A percentile compares a stretch with the other conserved stretches of the same genome.
Evolutionary conservation across 345 rosid species (phyloP).

Genomic region (Leavenworthia alabamica): DNA sequence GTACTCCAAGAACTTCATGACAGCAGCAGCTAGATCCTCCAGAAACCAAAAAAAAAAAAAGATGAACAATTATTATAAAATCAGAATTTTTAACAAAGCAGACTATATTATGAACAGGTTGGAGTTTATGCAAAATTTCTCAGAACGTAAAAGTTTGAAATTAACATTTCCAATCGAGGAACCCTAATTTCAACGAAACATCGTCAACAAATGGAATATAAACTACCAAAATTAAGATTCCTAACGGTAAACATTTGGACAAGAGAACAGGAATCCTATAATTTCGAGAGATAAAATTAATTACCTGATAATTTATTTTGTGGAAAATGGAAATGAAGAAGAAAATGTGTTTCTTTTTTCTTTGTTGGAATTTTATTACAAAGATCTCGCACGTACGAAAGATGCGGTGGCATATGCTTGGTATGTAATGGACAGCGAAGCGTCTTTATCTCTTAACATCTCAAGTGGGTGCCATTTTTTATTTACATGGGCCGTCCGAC

Average conservation of each 20-base stretch:
- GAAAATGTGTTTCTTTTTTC: not conserved
- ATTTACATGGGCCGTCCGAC: not conserved
- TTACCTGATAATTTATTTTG: not conserved
- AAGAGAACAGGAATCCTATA: conserved; percentile 4
- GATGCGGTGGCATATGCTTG: conserved; percentile 30
- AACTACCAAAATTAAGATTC: not conserved
- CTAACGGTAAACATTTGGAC: not conserved
- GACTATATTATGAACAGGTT: not conserved
- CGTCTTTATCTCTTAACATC: not conserved
- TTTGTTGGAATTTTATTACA: not conserved
- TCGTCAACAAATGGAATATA: not conserved
- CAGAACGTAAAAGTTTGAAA: conserved; percentile 5
- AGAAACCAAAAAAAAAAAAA: not conserved
- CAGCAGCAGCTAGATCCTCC: not conserved
- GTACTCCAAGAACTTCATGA: conserved; percentile 87
- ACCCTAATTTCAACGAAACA: not conserved
- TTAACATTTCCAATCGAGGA: not conserved
- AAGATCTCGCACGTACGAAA: conserved; percentile 30
- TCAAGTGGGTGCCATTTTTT: conserved; percentile 14
- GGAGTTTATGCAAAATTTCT: conserved; percentile 5
- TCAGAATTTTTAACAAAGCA: not conserved
- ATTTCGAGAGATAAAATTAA: not conserved
- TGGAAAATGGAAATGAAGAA: not conserved
- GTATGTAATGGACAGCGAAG: conserved; percentile 1
- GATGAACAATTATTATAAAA: not conserved